Conservation (phyloP, 2,329 filamentous ascomycete species). For the Thermochaetoides dissita region DNA sequence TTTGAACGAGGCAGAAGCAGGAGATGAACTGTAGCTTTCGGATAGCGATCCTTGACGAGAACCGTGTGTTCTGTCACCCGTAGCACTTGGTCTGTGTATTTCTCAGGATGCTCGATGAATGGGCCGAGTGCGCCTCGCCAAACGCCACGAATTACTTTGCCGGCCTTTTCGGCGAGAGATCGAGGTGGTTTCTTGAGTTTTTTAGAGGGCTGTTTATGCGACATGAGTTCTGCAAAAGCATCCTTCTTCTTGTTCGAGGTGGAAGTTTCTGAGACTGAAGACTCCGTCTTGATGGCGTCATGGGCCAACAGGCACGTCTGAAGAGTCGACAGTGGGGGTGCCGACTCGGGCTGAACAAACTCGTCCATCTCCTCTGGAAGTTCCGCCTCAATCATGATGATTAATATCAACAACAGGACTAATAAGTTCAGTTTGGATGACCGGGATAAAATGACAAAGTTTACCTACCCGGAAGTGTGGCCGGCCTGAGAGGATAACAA, state of each 20-base stretch:
- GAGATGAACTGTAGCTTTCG: constrained; percentile 73
- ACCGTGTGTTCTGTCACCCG: constrained; percentile 57
- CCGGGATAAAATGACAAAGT: too few species aligned
- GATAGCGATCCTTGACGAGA: constrained; percentile 68
- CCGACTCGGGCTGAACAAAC: constrained; percentile 1
- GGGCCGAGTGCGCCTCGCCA: constrained; percentile 46
- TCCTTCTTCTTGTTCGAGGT: constrained; percentile 12
- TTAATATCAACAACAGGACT: too few species aligned
- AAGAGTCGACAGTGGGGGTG: not conserved
- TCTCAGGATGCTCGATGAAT: constrained; percentile 51
- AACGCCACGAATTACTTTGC: constrained; percentile 6
- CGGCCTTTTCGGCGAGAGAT: constrained; percentile 5
- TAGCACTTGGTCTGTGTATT: constrained; percentile 47
- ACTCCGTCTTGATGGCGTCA: not conserved
- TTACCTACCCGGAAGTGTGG: too few species aligned
- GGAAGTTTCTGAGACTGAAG: constrained; percentile 12
- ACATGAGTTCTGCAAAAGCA: constrained; percentile 40
- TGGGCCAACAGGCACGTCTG: not conserved
- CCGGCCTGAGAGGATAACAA: too few species aligned
- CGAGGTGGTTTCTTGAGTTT: constrained; percentile 8
- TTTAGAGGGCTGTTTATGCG: constrained; percentile 28
- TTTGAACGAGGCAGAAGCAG: constrained; percentile 71
- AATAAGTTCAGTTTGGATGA: too few species aligned
- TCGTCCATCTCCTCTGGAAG: constrained; percentile 8
- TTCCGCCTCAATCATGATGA: constrained; percentile 2